These are phyloP conservation scores for Acarospora socialis DNA, from an alignment of 2,329 filamentous ascomycete genomes.

Conservation along the genomic window DNA sequence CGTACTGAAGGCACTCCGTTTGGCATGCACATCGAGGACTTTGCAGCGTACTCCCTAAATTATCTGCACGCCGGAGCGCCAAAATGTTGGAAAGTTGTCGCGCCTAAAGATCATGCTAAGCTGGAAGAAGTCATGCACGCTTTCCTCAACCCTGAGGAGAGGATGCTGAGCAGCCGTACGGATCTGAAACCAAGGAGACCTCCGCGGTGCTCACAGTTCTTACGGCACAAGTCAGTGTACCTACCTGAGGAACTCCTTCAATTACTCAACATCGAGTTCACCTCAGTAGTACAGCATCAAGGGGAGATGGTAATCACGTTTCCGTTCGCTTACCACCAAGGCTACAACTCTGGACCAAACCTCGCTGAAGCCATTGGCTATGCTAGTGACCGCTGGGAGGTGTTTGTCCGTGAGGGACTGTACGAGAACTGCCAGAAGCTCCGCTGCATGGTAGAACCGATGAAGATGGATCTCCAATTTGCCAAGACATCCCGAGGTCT, in stretches of 20 bases:
- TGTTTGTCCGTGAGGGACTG: slow-evolving; percentile 3
- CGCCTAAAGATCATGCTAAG: too few species aligned
- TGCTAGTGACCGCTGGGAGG: slow-evolving; percentile 6
- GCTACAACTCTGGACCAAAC: slow-evolving; percentile 3
- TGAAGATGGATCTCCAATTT: too few species aligned
- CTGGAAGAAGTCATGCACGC: neutral
- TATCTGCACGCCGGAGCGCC: slow-evolving; percentile 4
- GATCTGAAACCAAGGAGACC: neutral
- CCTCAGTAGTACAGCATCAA: slow-evolving; percentile 3
- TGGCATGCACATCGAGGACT: slow-evolving; percentile 1
- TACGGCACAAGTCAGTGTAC: slow-evolving; percentile 1
- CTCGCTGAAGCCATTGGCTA: slow-evolving; percentile 5
- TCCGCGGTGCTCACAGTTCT: slow-evolving; percentile 1
- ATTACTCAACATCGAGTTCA: neutral
- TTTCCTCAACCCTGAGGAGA: neutral
- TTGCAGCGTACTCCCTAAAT: slow-evolving; percentile 5
- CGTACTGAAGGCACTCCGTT: neutral
- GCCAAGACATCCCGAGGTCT: too few species aligned
- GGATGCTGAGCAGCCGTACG: too few species aligned
- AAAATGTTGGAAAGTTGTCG: neutral
- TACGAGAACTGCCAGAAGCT: too few species aligned
- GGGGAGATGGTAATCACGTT: slow-evolving; percentile 8
- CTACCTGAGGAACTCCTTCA: slow-evolving; percentile 1
- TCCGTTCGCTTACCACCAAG: slow-evolving; percentile 8
- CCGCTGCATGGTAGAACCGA: too few species aligned